phyloP scores from a whole-genome alignment of 306 rosid genomes.

The Geum urbanum region DNA sequence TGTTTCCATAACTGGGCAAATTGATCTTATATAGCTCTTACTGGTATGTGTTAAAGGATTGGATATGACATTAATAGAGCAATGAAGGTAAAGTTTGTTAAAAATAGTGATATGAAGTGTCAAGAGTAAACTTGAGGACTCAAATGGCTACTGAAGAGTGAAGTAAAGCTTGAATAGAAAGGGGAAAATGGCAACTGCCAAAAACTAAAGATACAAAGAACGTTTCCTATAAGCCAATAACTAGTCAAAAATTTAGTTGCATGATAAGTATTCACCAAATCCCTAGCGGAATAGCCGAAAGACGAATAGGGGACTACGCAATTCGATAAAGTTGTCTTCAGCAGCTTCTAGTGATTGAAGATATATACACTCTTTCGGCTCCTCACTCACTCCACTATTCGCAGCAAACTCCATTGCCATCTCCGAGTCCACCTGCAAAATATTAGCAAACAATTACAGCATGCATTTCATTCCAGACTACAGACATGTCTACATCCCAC shows the following conservation, averaged over 20 bases:
- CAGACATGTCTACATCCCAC: background rate
- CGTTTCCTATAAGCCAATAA: background rate
- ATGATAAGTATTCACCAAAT: constrained; percentile 15
- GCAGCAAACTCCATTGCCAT: constrained; percentile 96
- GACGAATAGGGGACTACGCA: constrained; percentile 60
- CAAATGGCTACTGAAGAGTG: background rate
- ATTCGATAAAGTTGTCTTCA: constrained; percentile 50
- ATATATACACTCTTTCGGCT: constrained; percentile 65
- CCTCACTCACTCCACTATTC: constrained; percentile 89
- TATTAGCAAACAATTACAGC: background rate
- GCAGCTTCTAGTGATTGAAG: constrained; percentile 60
- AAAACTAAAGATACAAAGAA: background rate
- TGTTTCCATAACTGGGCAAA: too few relatives aligned
- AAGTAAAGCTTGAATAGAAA: background rate
- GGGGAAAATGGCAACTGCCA: background rate
- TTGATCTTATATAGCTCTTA: too few relatives aligned
- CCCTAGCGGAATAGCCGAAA: constrained; percentile 50
- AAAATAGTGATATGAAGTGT: background rate
- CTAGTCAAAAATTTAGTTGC: background rate
- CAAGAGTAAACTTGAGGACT: background rate
- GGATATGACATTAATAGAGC: background rate
- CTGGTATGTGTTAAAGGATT: too few relatives aligned
- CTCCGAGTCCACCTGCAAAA: constrained; percentile 84
- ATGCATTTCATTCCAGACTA: background rate
- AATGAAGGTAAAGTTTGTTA: background rate